Percentiles rank a stretch among this genome's conserved stretches.
Conservation (phyloP, 352 stramenopile genomes). For the Saprolegnia parasitica region DNA sequence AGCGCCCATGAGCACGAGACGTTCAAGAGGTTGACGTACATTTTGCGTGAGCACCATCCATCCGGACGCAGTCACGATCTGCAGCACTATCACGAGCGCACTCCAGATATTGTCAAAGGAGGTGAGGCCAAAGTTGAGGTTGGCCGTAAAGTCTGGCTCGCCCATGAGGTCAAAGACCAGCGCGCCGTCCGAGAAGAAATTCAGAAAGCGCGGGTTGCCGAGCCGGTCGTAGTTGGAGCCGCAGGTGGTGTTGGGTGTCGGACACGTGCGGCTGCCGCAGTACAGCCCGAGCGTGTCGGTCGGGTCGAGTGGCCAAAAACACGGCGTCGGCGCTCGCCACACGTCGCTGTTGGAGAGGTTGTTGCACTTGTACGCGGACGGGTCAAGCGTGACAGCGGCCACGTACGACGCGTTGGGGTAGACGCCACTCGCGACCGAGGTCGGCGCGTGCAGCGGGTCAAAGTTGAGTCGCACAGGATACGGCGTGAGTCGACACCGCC, state of each 20-base stretch:
- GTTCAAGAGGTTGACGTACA: conserved; percentile 33
- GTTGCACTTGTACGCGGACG: background rate
- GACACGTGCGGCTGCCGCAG: conserved; percentile 33
- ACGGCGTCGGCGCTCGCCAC: conserved; percentile 57
- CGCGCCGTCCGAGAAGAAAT: conserved; percentile 22
- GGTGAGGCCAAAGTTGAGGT: conserved; percentile 81
- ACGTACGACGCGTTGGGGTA: conserved; percentile 1
- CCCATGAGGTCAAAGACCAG: background rate
- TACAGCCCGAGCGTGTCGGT: conserved; percentile 49
- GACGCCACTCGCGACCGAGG: conserved; percentile 34
- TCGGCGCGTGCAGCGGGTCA: conserved; percentile 16
- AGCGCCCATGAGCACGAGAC: too few relatives aligned
- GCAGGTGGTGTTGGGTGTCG: conserved; percentile 35
- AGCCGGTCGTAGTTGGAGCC: conserved; percentile 57
- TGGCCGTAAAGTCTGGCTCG: conserved; percentile 45
- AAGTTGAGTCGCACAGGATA: conserved; percentile 51
- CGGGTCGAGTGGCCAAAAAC: conserved; percentile 85
- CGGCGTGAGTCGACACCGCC: conserved; percentile 63
- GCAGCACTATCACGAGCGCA: conserved; percentile 83
- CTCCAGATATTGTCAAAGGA: conserved; percentile 86
- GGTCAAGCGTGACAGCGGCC: background rate
- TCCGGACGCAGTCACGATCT: conserved; percentile 88
- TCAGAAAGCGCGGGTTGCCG: conserved; percentile 63
- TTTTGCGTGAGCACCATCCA: conserved; percentile 77
- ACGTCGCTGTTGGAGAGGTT: conserved; percentile 21